Conservation (phyloP, 139 green algal genomes). For the Mychonastes homosphaera region DNA sequence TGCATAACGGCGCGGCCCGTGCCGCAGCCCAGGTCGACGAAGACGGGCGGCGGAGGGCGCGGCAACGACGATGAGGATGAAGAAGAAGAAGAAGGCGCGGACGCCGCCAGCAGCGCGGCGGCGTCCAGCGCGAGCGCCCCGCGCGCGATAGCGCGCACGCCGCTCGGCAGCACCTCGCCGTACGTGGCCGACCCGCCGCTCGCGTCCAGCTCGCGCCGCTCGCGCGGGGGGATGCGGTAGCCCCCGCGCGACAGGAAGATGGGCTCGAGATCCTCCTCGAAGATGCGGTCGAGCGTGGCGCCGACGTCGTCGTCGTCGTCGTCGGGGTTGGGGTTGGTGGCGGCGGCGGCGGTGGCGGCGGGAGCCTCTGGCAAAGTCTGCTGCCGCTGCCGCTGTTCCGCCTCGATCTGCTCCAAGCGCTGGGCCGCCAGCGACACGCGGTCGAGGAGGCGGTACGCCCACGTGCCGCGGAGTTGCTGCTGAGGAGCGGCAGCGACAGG, state of each 20-base stretch:
- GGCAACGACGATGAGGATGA: conserved; percentile 4
- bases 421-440: no score
- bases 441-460: no score
- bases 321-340: no score
- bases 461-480: no score
- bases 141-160: background rate
- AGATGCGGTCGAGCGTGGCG: conserved; percentile 6
- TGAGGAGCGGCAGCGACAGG: no score
- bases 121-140: conserved; percentile 23
- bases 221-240: conserved; percentile 11
- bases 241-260: conserved; percentile 17
- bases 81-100: conserved; percentile 2
- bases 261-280: background rate
- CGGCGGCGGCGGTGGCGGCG: no score
- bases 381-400: no score
- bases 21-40: conserved; percentile 31
- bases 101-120: conserved; percentile 5
- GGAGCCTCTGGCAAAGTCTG: no score
- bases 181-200: conserved; percentile 26
- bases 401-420: no score
- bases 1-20: conserved; percentile 22
- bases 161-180: conserved; percentile 2
- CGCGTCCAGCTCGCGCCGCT: conserved; percentile 19
- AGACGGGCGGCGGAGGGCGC: no score
- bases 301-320: no score